Base-by-base conservation (phyloP, 2,329 filamentous ascomycete species). In the Zelopaecilomyces penicillatus region DNA sequence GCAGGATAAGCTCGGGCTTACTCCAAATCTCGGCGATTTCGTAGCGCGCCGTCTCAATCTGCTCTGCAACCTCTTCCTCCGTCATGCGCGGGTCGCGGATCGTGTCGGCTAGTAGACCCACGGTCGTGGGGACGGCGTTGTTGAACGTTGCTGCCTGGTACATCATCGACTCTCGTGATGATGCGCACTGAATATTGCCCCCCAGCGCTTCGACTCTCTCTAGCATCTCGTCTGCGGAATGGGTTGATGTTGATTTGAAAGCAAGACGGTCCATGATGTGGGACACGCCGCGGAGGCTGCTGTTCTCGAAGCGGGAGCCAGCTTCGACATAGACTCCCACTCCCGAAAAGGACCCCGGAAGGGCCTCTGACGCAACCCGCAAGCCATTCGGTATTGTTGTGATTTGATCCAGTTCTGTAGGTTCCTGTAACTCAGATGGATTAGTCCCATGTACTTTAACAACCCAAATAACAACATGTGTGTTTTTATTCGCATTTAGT, bases 81-180 rank as follows among this genome's bases (percentile, higher is more conserved):
- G 87, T 94, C 53, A 97, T 84, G 44, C 76, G 65, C 5, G 93
- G 88, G 53, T 94, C 79, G 47, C 88, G 84, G 50, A 98, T 94
- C 30, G 93, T 97, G 65, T 98, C 93, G 47, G 93, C 91, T 35
- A 98, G 78, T 12, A 98, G 69, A 30, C 76, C 87, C 27, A 95
- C 79, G 9, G 91, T 88, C 6, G 80, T 80, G 5, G 87, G 83
- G 6, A 98, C 89, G 12, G 88, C 84, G 28, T 83, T 84, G 71
- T 98, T 98, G 78, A 98, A 98, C 30, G 90, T 96, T 28, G 93
- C 93, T 1, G 89, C 87, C 66, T 98, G 93, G 71, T 98, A 98
- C 93, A 98, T 98, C 68, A 98, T 79, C 45, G 88, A 88, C 67
- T 98, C 93, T 52, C 93, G 78, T 2, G 89, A 95, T 2, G 90